Conservation (phyloP, 371 early-diverging fungal species). For the Syncephalastrum monosporum region DNA sequence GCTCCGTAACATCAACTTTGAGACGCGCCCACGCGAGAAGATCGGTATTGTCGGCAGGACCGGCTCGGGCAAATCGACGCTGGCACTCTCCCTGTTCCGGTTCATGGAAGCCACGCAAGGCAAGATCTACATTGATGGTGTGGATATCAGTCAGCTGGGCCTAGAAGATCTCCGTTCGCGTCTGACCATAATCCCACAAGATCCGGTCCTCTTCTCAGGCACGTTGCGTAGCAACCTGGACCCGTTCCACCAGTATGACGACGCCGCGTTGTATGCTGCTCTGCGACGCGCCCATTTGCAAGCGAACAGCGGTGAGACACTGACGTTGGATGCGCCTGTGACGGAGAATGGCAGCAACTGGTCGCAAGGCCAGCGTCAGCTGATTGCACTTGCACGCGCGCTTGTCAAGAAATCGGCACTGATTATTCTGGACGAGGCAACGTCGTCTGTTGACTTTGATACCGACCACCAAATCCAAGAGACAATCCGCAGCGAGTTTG, state of each 20-base stretch:
- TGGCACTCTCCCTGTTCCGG: slow-evolving; percentile 71
- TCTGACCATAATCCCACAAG: slow-evolving; percentile 75
- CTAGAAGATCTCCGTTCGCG: slow-evolving; percentile 61
- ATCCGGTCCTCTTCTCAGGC: slow-evolving; percentile 74
- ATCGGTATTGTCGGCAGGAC: slow-evolving; percentile 64
- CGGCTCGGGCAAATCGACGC: slow-evolving; percentile 54
- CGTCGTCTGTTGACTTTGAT: slow-evolving; percentile 75
- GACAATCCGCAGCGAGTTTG: slow-evolving; percentile 76
- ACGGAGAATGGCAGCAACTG: slow-evolving; percentile 77
- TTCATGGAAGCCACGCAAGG: slow-evolving; percentile 69
- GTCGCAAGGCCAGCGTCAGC: slow-evolving; percentile 87
- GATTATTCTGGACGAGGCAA: slow-evolving; percentile 89
- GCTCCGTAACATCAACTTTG: slow-evolving; percentile 64
- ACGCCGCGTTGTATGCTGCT: slow-evolving; percentile 77
- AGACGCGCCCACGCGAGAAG: slow-evolving; percentile 54
- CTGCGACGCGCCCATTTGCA: slow-evolving; percentile 62
- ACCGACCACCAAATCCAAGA: slow-evolving; percentile 77
- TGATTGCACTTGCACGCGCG: slow-evolving; percentile 86
- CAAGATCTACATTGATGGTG: slow-evolving; percentile 65
- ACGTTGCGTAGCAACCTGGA: slow-evolving; percentile 82
- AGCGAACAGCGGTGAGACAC: slow-evolving; percentile 36
- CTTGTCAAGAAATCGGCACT: slow-evolving; percentile 70
- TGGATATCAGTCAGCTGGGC: slow-evolving; percentile 66
- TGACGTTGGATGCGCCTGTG: slow-evolving; percentile 63
- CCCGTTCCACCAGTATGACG: slow-evolving; percentile 66